These are phyloP conservation scores for Plasmodium blacklocki DNA, from an alignment of 169 alveolate genomes.

Conservation along the genomic window DNA sequence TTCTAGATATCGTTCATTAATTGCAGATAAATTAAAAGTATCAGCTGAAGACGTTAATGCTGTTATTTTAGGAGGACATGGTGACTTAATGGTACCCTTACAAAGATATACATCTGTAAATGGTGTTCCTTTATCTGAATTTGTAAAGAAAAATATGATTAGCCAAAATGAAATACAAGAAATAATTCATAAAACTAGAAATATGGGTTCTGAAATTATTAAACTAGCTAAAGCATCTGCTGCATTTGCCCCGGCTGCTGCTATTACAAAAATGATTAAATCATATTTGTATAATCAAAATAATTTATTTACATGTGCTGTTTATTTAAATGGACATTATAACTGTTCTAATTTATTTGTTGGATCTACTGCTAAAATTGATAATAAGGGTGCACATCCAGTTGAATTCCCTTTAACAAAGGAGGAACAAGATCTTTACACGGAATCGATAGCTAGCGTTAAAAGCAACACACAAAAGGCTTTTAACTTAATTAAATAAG, in stretches of 20 bases:
- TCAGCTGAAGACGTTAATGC: conserved; percentile 88
- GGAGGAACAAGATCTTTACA: conserved; percentile 77
- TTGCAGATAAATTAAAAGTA: conserved; percentile 84
- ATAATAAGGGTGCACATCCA: conserved; percentile 78
- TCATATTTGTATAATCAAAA: conserved; percentile 79
- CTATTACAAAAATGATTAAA: conserved; percentile 82
- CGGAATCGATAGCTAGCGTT: conserved; percentile 64
- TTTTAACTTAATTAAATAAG: conserved; percentile 17
- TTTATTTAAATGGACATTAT: conserved; percentile 81
- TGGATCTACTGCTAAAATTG: conserved; percentile 83
- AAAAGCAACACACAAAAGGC: conserved; percentile 41
- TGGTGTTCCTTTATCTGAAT: conserved; percentile 84
- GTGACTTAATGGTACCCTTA: conserved; percentile 90
- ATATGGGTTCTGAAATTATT: conserved; percentile 82
- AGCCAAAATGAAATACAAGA: conserved; percentile 72
- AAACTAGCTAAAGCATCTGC: conserved; percentile 80
- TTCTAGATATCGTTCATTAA: conserved; percentile 84
- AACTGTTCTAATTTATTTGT: conserved; percentile 78
- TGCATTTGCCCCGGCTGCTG: conserved; percentile 85
- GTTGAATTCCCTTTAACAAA: conserved; percentile 68
- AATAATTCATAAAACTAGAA: conserved; percentile 79
- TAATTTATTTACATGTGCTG: conserved; percentile 81
- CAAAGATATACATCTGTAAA: conserved; percentile 83
- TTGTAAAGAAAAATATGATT: conserved; percentile 71
- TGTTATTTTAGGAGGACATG: conserved; percentile 90